These are phyloP conservation scores for Lonicera japonica DNA, from an alignment of 129 eudicot species.

Conservation along the genomic window DNA sequence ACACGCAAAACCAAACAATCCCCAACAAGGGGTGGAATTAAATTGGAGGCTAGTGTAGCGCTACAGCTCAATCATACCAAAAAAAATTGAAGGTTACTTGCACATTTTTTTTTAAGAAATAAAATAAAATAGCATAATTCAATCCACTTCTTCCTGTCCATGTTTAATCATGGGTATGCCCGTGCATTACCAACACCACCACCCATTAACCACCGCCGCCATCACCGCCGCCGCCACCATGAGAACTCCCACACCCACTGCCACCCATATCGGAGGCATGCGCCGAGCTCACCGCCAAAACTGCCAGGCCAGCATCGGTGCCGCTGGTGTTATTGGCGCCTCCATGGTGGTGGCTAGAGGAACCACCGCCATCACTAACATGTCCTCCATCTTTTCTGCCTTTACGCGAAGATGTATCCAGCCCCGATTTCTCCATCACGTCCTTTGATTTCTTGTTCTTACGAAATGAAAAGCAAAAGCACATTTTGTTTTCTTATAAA, in stretches of 20 bases:
- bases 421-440: not conserved
- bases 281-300: not conserved
- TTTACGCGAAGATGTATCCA: not conserved
- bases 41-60: no score
- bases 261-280: constrained; percentile 6
- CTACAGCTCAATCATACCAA: no score
- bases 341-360: not conserved
- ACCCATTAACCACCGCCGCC: constrained; percentile 1
- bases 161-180: no score
- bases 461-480: not conserved
- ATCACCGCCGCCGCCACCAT: constrained; percentile 12
- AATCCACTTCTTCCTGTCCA: no score
- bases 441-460: not conserved
- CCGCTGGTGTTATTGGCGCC: not conserved
- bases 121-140: no score
- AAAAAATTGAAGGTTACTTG: no score
- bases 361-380: not conserved
- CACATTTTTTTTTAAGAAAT: no score
- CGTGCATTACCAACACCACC: not conserved
- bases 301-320: not conserved
- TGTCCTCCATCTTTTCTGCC: not conserved
- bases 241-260: constrained; percentile 8
- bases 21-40: no score
- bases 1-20: no score
- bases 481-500: not conserved